Percentiles rank a stretch among this genome's conserved stretches.
Evolutionary conservation across 2,329 filamentous ascomycete genomes (phyloP).

Genomic region (Blumeria hordei): DNA sequence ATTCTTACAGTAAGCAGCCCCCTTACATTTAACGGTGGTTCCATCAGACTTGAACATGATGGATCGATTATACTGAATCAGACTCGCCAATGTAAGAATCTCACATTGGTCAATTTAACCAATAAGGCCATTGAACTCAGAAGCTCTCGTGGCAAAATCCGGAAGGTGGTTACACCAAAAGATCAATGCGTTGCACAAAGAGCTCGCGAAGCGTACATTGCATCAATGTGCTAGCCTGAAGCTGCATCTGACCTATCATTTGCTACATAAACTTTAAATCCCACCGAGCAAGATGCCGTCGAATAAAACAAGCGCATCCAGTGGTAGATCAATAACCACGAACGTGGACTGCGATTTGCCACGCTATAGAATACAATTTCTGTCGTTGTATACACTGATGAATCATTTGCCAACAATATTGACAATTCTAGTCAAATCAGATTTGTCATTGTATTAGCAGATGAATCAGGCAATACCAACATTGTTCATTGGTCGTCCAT

Average conservation of each 20-base stretch:
- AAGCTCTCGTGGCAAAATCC: background rate
- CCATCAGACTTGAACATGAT: too few species aligned
- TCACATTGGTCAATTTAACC: background rate
- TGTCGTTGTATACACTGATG: too few species aligned
- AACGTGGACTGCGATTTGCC: background rate
- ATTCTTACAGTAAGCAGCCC: too few species aligned
- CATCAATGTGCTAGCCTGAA: background rate
- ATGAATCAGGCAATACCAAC: too few species aligned
- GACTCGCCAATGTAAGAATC: background rate
- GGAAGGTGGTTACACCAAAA: background rate
- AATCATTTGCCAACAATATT: too few species aligned
- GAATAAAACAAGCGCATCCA: background rate
- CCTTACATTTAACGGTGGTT: too few species aligned
- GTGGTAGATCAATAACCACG: background rate
- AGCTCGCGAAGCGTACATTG: background rate
- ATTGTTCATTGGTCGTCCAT: background rate
- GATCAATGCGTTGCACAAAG: background rate
- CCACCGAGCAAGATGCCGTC: background rate
- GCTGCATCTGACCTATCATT: background rate
- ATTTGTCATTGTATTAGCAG: too few species aligned
- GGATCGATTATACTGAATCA: background rate
- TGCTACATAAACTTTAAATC: background rate
- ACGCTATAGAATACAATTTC: too few species aligned
- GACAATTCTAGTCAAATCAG: too few species aligned
- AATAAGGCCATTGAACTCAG: background rate